Percentiles rank a stretch among this genome's conserved stretches.
These are phyloP conservation scores for Wickerhamiella vanderwaltii DNA, from an alignment of 805 yeast genomes.

Conservation along the genomic window DNA sequence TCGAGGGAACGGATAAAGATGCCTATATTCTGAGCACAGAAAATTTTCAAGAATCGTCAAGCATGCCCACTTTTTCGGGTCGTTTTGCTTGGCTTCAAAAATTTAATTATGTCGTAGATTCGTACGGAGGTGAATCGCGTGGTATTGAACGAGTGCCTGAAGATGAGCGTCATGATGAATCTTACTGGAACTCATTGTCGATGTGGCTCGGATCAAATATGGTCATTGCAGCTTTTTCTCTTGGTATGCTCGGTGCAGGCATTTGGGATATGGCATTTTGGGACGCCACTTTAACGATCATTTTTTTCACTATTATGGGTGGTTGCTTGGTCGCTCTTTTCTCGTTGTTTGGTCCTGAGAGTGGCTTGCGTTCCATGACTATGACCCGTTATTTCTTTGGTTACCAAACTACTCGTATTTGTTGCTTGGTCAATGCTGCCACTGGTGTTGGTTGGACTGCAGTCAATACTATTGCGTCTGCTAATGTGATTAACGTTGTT, in stretches of 20 bases:
- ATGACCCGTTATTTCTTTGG: conserved; percentile 71
- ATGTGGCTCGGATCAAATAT: conserved; percentile 95
- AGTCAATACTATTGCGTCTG: conserved; percentile 79
- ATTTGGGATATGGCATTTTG: conserved; percentile 61
- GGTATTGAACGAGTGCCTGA: conserved; percentile 78
- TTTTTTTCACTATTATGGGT: conserved; percentile 67
- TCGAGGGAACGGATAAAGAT: too few species aligned
- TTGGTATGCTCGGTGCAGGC: conserved; percentile 34
- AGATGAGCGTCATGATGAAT: conserved; percentile 58
- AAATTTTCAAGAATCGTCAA: too few species aligned
- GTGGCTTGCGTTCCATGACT: conserved; percentile 83
- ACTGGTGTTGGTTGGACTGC: conserved; percentile 96
- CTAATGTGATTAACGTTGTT: conserved; percentile 68
- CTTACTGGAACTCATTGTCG: conserved; percentile 57
- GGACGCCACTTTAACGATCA: conserved; percentile 50
- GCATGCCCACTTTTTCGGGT: neutral
- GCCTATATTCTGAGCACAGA: too few species aligned
- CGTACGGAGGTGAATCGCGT: conserved; percentile 38
- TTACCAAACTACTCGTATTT: conserved; percentile 58
- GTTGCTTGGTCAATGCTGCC: conserved; percentile 62
- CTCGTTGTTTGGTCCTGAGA: conserved; percentile 69
- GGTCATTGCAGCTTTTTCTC: conserved; percentile 30
- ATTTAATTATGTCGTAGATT: conserved; percentile 17
- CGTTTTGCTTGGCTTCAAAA: conserved; percentile 11
- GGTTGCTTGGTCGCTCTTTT: conserved; percentile 68